A percentile compares a stretch with the other conserved stretches of the same genome.
Evolutionary conservation across 2,329 filamentous ascomycete species (phyloP).

Genomic region (Fusarium sp.): DNA sequence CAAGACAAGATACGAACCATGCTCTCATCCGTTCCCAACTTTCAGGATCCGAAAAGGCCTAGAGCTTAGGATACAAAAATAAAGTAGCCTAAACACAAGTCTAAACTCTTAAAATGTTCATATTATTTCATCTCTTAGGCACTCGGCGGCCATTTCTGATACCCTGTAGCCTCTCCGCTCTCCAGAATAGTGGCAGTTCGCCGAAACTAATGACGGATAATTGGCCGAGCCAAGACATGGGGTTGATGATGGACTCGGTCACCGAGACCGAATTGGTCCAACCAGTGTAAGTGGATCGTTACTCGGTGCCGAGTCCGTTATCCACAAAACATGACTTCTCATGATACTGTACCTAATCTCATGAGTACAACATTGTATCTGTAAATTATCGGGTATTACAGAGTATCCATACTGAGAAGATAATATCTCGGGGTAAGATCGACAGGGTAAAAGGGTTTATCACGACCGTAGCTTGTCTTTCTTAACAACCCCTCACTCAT

Average conservation of each 20-base stretch:
- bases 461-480: neutral
- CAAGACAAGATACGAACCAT: neutral
- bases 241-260: conserved; percentile 22
- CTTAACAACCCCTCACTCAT: neutral
- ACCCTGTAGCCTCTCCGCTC: neutral
- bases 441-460: neutral
- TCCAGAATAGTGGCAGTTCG: neutral
- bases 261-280: conserved; percentile 19
- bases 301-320: conserved; percentile 29
- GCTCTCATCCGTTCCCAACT: accelerated
- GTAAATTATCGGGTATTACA: too few relatives aligned
- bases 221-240: neutral
- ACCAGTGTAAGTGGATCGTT: conserved; percentile 22
- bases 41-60: neutral
- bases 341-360: neutral
- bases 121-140: neutral
- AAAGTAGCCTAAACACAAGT: neutral
- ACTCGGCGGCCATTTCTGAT: neutral
- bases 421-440: neutral
- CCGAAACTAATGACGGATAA: neutral
- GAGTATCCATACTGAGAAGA: too few relatives aligned
- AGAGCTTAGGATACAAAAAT: neutral
- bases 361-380: too few relatives aligned
- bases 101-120: neutral
- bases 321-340: neutral